Evolutionary conservation across 2,329 filamentous ascomycete genomes (phyloP).

Genomic region (Teratosphaeria zuluensis): DNA sequence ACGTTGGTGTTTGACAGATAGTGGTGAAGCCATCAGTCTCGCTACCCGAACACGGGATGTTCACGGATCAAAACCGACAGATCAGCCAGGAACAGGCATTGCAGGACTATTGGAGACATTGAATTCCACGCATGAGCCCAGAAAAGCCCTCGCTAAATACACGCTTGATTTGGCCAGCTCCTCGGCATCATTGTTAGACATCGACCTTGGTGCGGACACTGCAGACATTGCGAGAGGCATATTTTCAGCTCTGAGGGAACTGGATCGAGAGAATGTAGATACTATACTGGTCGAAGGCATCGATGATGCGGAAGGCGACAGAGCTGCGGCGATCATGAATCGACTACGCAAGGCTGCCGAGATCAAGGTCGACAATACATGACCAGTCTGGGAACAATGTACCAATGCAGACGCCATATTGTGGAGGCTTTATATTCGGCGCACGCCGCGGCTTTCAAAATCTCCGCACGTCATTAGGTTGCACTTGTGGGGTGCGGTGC

Average conservation of each 20-base stretch:
- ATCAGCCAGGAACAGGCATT: conserved; percentile 12
- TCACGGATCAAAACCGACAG: not conserved
- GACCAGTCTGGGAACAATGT: not conserved
- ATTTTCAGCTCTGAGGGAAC: conserved; percentile 75
- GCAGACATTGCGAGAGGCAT: conserved; percentile 73
- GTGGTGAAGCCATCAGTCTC: not conserved
- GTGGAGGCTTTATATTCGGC: not conserved
- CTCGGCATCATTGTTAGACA: conserved; percentile 47
- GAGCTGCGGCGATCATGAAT: conserved; percentile 61
- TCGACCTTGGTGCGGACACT: conserved; percentile 61
- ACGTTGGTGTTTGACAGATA: conserved; percentile 18
- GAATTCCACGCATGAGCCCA: conserved; percentile 5
- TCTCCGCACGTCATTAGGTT: not conserved
- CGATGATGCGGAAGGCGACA: conserved; percentile 53
- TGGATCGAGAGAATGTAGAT: conserved; percentile 71
- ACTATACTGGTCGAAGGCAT: conserved; percentile 89
- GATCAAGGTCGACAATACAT: conserved; percentile 16
- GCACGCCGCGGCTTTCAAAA: not conserved
- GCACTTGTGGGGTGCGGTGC: not conserved
- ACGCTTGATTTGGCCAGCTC: not conserved
- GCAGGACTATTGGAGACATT: conserved; percentile 17
- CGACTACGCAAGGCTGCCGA: conserved; percentile 40
- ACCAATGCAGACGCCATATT: not conserved
- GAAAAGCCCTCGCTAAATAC: conserved; percentile 3
- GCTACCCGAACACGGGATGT: not conserved